Base-by-base conservation (phyloP, 2,329 filamentous ascomycete species). In the Colletotrichum sp. region DNA sequence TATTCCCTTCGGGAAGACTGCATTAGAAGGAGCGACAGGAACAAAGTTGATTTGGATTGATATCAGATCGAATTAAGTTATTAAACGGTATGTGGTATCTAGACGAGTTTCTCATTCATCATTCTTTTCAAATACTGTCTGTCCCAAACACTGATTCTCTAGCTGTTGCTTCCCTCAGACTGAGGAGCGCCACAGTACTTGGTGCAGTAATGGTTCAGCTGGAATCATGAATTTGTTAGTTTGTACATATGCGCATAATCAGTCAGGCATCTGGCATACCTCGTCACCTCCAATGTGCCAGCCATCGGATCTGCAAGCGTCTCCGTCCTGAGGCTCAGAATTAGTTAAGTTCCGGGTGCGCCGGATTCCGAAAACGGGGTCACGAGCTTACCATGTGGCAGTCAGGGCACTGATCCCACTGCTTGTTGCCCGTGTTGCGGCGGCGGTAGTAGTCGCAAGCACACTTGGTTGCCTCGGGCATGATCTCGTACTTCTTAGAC, bases 271-370 rank as follows among this genome's bases (percentile, higher is more conserved):
- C 8, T 13, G 30, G 5, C 61, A 61, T 24, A 72, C 70, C 70
- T 72, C 76, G 16, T 77, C 76, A 30, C 76, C 76, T 5, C 76
- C 76, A 34, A 77, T 77, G 30, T 77, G 72, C 70, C 70, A 73
- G 21, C 13, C 76, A 2, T 21, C 26, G 4, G 76, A 77, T 18
- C 48, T 56, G 73, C 76, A 77, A 26, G 26, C 62, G 15, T 76
- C 32, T 24, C 70, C 73, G 43, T 76, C 70, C 60, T 64, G 24
- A 16, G 38, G 5, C 3, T 24, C 43, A n/a, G 6, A 55, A 26
- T 65, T 34, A 62, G 43, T 8, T 10, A 36, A 10, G n/a, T 62
- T 36, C 18, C 10, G 10, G 6, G 30, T 32, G 12, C 30, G 30
- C 30, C 30, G 30, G 30, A 32, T 32, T 13, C 12, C 30, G 10